A percentile compares a stretch with the other conserved stretches of the same genome.
Conservation (phyloP, 306 rosid genomes). For the Rosa lucieae region DNA sequence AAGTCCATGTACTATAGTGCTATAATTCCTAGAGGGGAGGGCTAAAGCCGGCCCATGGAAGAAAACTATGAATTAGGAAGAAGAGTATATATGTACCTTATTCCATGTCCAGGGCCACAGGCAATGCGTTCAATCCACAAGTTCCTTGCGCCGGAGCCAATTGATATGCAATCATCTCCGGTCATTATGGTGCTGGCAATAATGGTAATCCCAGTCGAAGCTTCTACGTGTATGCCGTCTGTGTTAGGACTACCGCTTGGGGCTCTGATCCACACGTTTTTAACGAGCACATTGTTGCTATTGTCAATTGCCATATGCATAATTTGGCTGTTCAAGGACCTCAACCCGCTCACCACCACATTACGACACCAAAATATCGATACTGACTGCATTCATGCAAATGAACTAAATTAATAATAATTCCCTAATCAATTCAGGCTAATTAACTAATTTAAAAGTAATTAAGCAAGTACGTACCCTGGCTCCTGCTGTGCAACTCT, state of each 20-base stretch:
- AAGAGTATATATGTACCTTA: slow-evolving; percentile 8
- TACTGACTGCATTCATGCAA: slow-evolving; percentile 30
- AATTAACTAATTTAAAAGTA: background rate
- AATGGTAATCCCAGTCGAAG: slow-evolving; percentile 34
- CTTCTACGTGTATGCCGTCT: slow-evolving; percentile 51
- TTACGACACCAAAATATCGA: slow-evolving; percentile 44
- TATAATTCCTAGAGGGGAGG: no score
- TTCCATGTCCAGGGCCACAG: slow-evolving; percentile 70
- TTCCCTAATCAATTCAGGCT: background rate
- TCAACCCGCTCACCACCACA: slow-evolving; percentile 43
- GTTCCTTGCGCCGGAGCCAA: slow-evolving; percentile 38
- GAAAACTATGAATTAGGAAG: no score
- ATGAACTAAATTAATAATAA: background rate
- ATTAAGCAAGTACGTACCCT: slow-evolving; percentile 5
- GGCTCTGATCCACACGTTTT: slow-evolving; percentile 40
- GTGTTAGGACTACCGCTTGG: slow-evolving; percentile 57
- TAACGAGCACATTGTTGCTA: slow-evolving; percentile 34
- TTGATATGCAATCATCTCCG: slow-evolving; percentile 60
- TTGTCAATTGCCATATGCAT: slow-evolving; percentile 40
- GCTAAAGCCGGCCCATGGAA: no score
- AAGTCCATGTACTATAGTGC: no score
- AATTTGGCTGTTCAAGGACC: slow-evolving; percentile 41
- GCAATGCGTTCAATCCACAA: slow-evolving; percentile 42
- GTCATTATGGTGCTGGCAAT: slow-evolving; percentile 35
- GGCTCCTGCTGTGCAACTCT: slow-evolving; percentile 23